These are phyloP conservation scores for Cyclotella baltica DNA, from an alignment of 108 stramenopile species.

Conservation along the genomic window DNA sequence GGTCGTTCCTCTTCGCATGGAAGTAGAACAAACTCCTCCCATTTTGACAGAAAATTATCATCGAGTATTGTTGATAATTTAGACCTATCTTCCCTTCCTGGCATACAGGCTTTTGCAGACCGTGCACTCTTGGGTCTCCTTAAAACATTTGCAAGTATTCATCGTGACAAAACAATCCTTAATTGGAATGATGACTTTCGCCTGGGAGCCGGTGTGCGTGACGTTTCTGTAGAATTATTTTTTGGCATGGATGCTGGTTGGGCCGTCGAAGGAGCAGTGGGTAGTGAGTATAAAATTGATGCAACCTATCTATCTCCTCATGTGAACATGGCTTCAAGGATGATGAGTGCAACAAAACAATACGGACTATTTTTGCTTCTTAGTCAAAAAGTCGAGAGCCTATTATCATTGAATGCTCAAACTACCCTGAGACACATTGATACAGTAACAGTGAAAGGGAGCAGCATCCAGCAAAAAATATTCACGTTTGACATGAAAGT, in stretches of 20 bases:
- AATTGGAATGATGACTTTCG: constrained; percentile 83
- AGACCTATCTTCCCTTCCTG: constrained; percentile 76
- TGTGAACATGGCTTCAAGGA: constrained; percentile 95
- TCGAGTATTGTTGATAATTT: constrained; percentile 50
- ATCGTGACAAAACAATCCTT: constrained; percentile 69
- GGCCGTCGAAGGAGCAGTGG: constrained; percentile 96
- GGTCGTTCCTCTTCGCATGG: background rate
- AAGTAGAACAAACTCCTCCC: background rate
- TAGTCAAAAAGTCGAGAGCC: constrained; percentile 83
- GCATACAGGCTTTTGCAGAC: constrained; percentile 80
- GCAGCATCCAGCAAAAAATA: constrained; percentile 82
- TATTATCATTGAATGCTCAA: constrained; percentile 72
- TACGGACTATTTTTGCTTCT: constrained; percentile 83
- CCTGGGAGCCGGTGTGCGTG: constrained; percentile 76
- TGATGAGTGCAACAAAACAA: constrained; percentile 93
- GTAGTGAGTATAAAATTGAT: constrained; percentile 91
- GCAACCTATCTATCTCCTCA: constrained; percentile 97
- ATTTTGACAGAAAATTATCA: constrained; percentile 20
- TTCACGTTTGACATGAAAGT: constrained; percentile 90
- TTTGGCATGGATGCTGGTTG: constrained; percentile 98
- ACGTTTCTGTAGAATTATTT: constrained; percentile 78
- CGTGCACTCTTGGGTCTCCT: constrained; percentile 83
- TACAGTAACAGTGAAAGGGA: constrained; percentile 94
- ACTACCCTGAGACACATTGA: constrained; percentile 86
- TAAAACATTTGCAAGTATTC: constrained; percentile 81